Base-by-base conservation (phyloP, 2,329 filamentous ascomycete genomes). In the Xylariaceae sp. region DNA sequence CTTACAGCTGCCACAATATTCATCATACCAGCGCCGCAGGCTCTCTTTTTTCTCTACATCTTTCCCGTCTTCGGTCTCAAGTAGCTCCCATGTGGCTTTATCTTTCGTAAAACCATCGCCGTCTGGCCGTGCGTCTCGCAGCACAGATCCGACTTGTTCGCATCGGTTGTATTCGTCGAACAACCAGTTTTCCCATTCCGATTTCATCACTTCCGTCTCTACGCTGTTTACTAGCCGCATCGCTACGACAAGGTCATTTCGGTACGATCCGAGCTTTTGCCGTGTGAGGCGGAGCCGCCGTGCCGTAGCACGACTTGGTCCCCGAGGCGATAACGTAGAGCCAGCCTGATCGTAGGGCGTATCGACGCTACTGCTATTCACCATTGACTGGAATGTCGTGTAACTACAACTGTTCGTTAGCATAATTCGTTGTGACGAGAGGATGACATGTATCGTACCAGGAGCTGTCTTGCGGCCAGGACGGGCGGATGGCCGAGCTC, bases 111-210 rank as follows among this genome's bases (percentile, higher is more conserved):
- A 33, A 29, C 22, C 32, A 19, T 41, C 36, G 2, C 27, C 32
- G 19, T 38, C 39, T 16, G 54, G 39, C 29, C 42, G 61, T 3
- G 52, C 41, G 8, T 58, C 51, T 12, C 27, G 46, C 17, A 85
- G 63, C 58, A 76, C 65, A 23, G 60, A 61, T 21, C 72, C 68
- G 5, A 80, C 71, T 60, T 85, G 79, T 45, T 80, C 80, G 64
- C 93, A 98, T 39, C 87, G 79, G 25, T 74, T 67, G 53, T 82
- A 84, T 69, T 98, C 93, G 55, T 88, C 85, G 3, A 79, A 67
- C 22, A 97, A 76, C 91, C 92, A 98, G 53, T 88, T 87, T 69
- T 95, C 91, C 85, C 90, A 98, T 65, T 96, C 92, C 1, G 86
- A 85, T 59, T 82, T 79, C 43, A 97, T 67, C 64, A 95, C 84